These are phyloP conservation scores for Lasiodiplodia citricola DNA, from an alignment of 2,329 filamentous ascomycete genomes.

Conservation along the genomic window DNA sequence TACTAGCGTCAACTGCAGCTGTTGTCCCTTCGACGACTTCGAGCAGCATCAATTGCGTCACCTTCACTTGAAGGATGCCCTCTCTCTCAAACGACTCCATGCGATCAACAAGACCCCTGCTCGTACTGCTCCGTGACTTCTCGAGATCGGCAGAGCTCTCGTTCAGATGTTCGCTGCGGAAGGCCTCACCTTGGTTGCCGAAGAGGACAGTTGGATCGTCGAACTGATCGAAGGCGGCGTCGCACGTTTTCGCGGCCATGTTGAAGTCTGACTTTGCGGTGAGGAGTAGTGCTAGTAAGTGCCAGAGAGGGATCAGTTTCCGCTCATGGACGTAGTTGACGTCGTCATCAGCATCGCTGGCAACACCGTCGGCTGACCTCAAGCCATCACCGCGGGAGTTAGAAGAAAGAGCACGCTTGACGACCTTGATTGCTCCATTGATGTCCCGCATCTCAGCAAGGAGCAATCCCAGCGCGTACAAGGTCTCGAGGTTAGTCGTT, in stretches of 20 bases:
- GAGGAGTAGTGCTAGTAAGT: slow-evolving; percentile 83
- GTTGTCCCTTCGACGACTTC: slow-evolving; percentile 84
- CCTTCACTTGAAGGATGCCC: slow-evolving; percentile 88
- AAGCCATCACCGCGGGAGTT: slow-evolving; percentile 44
- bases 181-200: slow-evolving; percentile 60
- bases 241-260: slow-evolving; percentile 81
- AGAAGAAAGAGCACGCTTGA: slow-evolving; percentile 75
- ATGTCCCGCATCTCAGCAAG: slow-evolving; percentile 86
- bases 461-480: slow-evolving; percentile 83
- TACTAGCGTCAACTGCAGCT: slow-evolving; percentile 84
- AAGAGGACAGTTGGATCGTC: slow-evolving; percentile 73
- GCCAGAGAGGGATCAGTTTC: slow-evolving; percentile 82
- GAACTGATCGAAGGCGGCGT: slow-evolving; percentile 91
- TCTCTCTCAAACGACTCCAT: slow-evolving; percentile 87
- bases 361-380: slow-evolving; percentile 39
- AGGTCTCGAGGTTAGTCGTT: slow-evolving; percentile 72
- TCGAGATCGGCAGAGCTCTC: slow-evolving; percentile 48
- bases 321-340: slow-evolving; percentile 58
- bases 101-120: slow-evolving; percentile 69
- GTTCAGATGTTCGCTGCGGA: slow-evolving; percentile 71
- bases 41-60: slow-evolving; percentile 86
- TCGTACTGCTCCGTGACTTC: slow-evolving; percentile 29
- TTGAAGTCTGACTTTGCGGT: slow-evolving; percentile 85
- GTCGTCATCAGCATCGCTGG: slow-evolving; percentile 33
- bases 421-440: slow-evolving; percentile 77